phyloP scores from a whole-genome alignment of 768 basidiomycete genomes.

The Rhizopogon salebrosus region DNA sequence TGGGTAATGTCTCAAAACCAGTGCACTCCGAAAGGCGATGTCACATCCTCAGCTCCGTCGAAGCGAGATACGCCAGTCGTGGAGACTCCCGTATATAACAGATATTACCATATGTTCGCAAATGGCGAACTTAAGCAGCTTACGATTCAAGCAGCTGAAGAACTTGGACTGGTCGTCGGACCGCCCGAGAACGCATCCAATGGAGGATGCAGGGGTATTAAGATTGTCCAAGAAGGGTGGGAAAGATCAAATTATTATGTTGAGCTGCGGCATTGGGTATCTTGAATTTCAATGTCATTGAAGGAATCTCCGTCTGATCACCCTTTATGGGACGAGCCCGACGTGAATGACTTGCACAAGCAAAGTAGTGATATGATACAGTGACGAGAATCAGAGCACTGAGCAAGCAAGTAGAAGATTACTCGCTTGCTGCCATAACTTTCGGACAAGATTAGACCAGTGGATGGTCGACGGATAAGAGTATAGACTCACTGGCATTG shows the following conservation, averaged over 20 bases:
- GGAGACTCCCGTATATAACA: slow-evolving; percentile 55
- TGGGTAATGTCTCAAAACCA: slow-evolving; percentile 60
- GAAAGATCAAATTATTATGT: slow-evolving; percentile 88
- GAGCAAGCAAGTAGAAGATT: slow-evolving; percentile 31
- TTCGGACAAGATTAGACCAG: slow-evolving; percentile 10
- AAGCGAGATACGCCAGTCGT: background rate
- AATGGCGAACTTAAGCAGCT: slow-evolving; percentile 69
- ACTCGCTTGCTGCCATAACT: slow-evolving; percentile 96
- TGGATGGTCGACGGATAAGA: background rate
- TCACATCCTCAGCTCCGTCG: background rate
- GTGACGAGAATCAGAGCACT: slow-evolving; percentile 26
- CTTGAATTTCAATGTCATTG: slow-evolving; percentile 13
- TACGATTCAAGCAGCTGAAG: slow-evolving; percentile 55
- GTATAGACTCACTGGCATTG: slow-evolving; percentile 79
- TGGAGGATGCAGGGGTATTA: slow-evolving; percentile 40
- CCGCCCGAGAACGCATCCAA: slow-evolving; percentile 11
- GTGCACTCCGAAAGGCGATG: slow-evolving; percentile 12
- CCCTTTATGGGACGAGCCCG: slow-evolving; percentile 1
- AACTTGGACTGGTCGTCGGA: slow-evolving; percentile 51
- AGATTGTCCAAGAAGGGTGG: slow-evolving; percentile 74
- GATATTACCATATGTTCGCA: slow-evolving; percentile 96
- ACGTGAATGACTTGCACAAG: slow-evolving; percentile 15
- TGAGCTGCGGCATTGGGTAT: slow-evolving; percentile 63
- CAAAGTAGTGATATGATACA: slow-evolving; percentile 24
- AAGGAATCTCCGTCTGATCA: background rate